Conservation (phyloP, 2,329 filamentous ascomycete genomes). For the Dichotomopilus funicola region DNA sequence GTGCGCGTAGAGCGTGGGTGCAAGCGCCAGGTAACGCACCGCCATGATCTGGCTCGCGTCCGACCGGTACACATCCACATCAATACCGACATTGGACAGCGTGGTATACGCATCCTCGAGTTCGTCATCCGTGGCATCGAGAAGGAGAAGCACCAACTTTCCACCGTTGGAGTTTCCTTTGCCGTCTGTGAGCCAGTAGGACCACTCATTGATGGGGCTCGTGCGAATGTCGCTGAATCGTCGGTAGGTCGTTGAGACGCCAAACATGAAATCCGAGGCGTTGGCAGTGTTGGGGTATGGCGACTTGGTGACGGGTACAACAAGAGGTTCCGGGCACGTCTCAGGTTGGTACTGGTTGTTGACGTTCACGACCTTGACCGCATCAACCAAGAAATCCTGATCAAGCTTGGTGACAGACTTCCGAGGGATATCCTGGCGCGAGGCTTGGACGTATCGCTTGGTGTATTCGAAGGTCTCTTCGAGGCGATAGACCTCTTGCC, state of each 20-base stretch:
- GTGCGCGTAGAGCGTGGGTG: slow-evolving; percentile 49
- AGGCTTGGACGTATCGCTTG: slow-evolving; percentile 49
- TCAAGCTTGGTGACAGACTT: slow-evolving; percentile 46
- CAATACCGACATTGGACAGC: slow-evolving; percentile 44
- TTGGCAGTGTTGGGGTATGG: slow-evolving; percentile 45
- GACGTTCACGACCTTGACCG: slow-evolving; percentile 44
- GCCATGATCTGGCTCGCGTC: slow-evolving; percentile 51
- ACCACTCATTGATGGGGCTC: slow-evolving; percentile 51
- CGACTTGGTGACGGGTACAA: slow-evolving; percentile 46
- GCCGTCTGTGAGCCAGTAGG: slow-evolving; percentile 53
- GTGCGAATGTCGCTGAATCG: slow-evolving; percentile 46
- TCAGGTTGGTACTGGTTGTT: slow-evolving; percentile 36
- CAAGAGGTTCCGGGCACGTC: slow-evolving; percentile 43
- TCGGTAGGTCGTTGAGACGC: slow-evolving; percentile 52
- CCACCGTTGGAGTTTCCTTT: slow-evolving; percentile 50
- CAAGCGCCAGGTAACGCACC: slow-evolving; percentile 49
- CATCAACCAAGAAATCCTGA: slow-evolving; percentile 40
- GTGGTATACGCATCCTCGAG: slow-evolving; percentile 43
- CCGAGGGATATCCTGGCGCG: slow-evolving; percentile 42
- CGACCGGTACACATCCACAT: slow-evolving; percentile 51
- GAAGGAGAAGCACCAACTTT: slow-evolving; percentile 48
- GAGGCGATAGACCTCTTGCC: slow-evolving; percentile 43
- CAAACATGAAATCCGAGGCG: slow-evolving; percentile 52
- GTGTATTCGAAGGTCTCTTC: slow-evolving; percentile 48
- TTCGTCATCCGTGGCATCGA: slow-evolving; percentile 47